Evolutionary conservation across 805 yeast species (phyloP).

Genomic region (Zygosaccharomyces rouxii): DNA sequence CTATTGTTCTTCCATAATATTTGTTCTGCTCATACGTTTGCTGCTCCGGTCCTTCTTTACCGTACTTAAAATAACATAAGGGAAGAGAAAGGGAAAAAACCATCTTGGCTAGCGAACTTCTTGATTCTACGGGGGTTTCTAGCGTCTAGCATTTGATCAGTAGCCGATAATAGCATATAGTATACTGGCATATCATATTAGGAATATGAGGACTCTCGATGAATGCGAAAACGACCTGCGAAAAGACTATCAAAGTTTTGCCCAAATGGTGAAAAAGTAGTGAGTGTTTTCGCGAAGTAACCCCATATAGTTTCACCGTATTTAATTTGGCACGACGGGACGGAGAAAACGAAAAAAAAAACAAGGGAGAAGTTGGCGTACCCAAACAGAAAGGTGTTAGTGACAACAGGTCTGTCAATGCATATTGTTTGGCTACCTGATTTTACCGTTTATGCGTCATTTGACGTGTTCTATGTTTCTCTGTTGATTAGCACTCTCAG

Average conservation of each 20-base stretch:
- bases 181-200: not conserved
- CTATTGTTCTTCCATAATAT: not conserved
- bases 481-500: not conserved
- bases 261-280: no score
- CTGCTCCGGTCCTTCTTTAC: not conserved
- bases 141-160: no score
- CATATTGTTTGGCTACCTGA: no score
- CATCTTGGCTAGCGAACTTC: not conserved
- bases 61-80: not conserved
- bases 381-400: no score
- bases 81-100: not conserved
- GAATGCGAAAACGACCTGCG: not conserved
- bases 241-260: no score
- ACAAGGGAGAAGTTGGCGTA: no score
- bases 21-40: not conserved
- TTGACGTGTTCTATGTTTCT: no score
- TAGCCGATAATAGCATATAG: conserved; percentile 1
- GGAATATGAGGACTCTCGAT: not conserved
- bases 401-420: no score
- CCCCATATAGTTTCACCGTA: no score
- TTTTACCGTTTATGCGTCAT: no score
- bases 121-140: not conserved
- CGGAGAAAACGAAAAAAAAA: not conserved
- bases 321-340: no score
- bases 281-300: no score